A percentile compares a stretch with the other conserved stretches of the same genome.
phyloP scores from a whole-genome alignment of 805 yeast genomes.

The Suhomyces vadensis region DNA sequence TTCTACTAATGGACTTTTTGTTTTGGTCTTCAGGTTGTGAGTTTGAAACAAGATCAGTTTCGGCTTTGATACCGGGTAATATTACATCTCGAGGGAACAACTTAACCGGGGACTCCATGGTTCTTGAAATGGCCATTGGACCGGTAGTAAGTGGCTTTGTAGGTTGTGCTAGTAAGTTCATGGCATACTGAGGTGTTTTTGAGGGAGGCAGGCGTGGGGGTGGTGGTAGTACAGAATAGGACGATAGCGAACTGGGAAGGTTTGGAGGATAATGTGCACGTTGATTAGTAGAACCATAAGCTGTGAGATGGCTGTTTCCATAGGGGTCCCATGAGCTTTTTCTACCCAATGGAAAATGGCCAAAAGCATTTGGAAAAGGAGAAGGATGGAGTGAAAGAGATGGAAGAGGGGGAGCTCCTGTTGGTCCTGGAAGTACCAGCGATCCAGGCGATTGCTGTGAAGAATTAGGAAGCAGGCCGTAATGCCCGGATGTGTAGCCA shows the following conservation, averaged over 20 bases:
- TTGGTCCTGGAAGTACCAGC: neutral
- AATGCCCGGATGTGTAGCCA: no score
- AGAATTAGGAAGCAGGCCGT: no score
- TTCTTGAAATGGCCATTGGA: neutral
- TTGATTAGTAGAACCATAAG: neutral
- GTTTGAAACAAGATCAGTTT: no score
- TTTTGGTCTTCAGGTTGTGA: no score
- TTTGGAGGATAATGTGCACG: neutral
- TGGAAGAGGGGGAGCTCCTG: neutral
- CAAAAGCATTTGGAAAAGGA: neutral
- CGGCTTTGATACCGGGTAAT: no score
- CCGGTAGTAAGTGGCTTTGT: neutral
- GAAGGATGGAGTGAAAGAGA: neutral
- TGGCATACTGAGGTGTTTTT: neutral
- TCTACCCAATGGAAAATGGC: neutral
- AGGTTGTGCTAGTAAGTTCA: neutral
- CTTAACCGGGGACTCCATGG: neutral
- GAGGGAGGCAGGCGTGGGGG: neutral
- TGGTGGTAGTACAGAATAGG: neutral
- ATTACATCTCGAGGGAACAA: neutral
- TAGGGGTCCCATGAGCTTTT: neutral
- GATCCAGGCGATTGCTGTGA: no score
- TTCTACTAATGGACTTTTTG: no score
- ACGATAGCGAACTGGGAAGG: neutral
- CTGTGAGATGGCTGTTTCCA: neutral